phyloP scores from a whole-genome alignment of 2,329 filamentous ascomycete genomes.

The Hypomyces rosellus region DNA sequence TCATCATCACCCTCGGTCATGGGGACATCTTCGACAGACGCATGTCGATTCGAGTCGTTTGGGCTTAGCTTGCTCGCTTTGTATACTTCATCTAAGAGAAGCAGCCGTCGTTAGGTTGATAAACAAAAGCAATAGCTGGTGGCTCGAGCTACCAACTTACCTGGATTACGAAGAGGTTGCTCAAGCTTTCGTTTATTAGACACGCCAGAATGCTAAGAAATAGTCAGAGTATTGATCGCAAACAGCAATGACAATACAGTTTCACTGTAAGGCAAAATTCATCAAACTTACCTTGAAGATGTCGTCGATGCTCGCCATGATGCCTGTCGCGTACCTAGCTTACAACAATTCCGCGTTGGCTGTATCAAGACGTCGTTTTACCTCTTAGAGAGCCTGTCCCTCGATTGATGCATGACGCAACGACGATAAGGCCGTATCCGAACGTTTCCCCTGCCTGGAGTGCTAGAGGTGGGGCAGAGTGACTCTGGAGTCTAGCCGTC shows the following conservation, averaged over 20 bases:
- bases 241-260: background rate
- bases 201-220: constrained; percentile 34
- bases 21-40: constrained; percentile 38
- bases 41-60: constrained; percentile 39
- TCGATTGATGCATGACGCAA: constrained; percentile 8
- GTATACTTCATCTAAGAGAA: constrained; percentile 50
- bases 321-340: constrained; percentile 1
- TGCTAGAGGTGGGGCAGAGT: background rate
- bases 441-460: too few relatives aligned
- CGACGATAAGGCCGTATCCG: constrained; percentile 3
- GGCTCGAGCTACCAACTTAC: constrained; percentile 38
- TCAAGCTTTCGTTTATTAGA: constrained; percentile 59
- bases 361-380: background rate
- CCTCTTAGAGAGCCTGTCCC: constrained; percentile 8
- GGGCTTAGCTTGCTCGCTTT: constrained; percentile 51
- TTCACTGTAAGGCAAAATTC: background rate
- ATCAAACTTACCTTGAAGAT: constrained; percentile 43
- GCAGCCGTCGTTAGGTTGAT: background rate
- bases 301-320: constrained; percentile 55
- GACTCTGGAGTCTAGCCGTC: background rate
- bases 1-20: constrained; percentile 45
- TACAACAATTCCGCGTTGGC: background rate
- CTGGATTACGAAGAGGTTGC: constrained; percentile 54
- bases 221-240: background rate
- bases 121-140: background rate